phyloP scores from a whole-genome alignment of 177 flowering plant species.

The Tripterygium wilfordii region DNA sequence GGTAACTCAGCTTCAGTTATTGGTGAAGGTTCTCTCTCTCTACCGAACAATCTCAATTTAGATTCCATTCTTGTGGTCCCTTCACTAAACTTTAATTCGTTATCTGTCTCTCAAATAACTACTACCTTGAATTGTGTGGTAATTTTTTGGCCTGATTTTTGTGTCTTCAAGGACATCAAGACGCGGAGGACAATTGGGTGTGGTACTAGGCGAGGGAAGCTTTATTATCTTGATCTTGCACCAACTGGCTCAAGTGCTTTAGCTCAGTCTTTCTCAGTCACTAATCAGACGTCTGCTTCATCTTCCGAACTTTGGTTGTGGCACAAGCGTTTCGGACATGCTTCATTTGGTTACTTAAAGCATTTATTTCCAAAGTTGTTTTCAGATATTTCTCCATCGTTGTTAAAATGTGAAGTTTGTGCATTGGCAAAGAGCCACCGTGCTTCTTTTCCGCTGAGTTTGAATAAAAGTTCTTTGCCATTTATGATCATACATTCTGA shows the following conservation, averaged over 20 bases:
- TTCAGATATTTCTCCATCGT: background rate
- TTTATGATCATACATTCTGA: conserved; percentile 4
- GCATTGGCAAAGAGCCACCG: conserved; percentile 1
- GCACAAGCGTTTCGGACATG: conserved; percentile 6
- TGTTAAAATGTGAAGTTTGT: conserved; percentile 3
- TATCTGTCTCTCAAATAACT: conserved; percentile 15
- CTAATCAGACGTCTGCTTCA: too few relatives aligned
- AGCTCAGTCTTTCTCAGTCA: background rate
- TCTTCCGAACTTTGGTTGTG: conserved; percentile 2
- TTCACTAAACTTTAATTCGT: conserved; percentile 13
- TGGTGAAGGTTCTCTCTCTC: conserved; percentile 18
- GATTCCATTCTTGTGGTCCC: conserved; percentile 21
- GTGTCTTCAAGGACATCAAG: conserved; percentile 14
- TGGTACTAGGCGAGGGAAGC: conserved; percentile 9
- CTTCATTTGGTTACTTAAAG: background rate
- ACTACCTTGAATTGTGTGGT: conserved; percentile 7
- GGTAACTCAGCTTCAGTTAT: background rate
- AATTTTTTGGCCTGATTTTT: conserved; percentile 14
- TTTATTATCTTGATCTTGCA: background rate
- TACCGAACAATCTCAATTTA: conserved; percentile 15
- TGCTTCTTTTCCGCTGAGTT: background rate
- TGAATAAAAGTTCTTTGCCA: conserved; percentile 1
- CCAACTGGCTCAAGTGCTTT: background rate
- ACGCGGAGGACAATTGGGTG: conserved; percentile 8
- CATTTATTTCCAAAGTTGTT: background rate